Base-by-base conservation (phyloP, 768 basidiomycete genomes). In the Auriscalpium microsporum region DNA sequence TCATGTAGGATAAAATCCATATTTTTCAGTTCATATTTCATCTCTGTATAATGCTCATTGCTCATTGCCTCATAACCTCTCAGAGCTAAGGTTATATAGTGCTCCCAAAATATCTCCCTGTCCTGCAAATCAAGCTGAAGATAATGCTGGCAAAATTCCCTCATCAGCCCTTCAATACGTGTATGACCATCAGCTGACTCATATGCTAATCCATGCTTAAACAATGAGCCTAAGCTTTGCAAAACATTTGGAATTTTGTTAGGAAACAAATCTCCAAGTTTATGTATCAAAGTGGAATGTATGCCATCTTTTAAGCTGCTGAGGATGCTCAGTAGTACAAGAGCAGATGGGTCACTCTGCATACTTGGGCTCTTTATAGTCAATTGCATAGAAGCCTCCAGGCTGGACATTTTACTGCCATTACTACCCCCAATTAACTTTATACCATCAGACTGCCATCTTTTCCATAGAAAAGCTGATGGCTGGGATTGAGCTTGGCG, bases 241-340 rank as follows among this genome's bases (percentile, higher is more conserved):
- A 36, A 14, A 35, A 50, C 23, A 10, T 56, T 34, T 42, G 40
- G 40, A 16, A 50, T 44, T 28, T 28, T 28, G 28, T 40, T 38
- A 36, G 44, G 16, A 5, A 56, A 19, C 6, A 46, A 23, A 10
- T 4, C 28, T 21, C 45, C 13, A 17, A 56, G 28, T 33, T 16
- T n/a, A 17, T 45, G 33, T n/a, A 47, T 23, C 34, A 23, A 34
- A n/a, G 21, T 14, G 17, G n/a, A 19, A n/a, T 56, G 49, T 13
- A 56, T 45, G 9, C 55, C 55, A 36, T 56, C 55, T 11, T 48
- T 38, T 3, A 56, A 35, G 13, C 34, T 35, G 16, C 42, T 50
- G 10, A 56, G 44, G 42, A 51, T 44, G 17, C 49, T 49, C 19
- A 56, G 49, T 14, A 56, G 19, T 16, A 36, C 33, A 28, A 19